These are phyloP conservation scores for Pharus latifolius DNA, from an alignment of 176 grass and related monocot species.

Conservation along the genomic window DNA sequence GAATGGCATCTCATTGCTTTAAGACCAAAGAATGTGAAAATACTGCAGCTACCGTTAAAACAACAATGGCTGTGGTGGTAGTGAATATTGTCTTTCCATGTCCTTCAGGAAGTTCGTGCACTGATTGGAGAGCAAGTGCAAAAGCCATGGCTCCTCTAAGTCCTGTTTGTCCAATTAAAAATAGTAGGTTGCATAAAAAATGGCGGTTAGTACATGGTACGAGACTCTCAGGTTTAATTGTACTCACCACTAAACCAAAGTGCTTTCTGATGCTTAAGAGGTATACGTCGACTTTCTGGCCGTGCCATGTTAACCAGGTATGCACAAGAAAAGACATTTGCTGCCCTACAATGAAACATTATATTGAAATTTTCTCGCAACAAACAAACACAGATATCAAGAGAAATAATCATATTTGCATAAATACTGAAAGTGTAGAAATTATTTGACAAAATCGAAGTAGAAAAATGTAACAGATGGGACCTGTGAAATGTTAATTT, in stretches of 20 bases:
- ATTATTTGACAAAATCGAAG: background rate
- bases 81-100: constrained; percentile 97
- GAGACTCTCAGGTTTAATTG: background rate
- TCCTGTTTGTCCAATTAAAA: constrained; percentile 44
- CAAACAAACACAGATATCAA: background rate
- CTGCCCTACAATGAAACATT: constrained; percentile 46
- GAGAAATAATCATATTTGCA: background rate
- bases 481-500: background rate
- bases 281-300: constrained; percentile 77
- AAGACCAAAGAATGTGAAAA: constrained; percentile 1
- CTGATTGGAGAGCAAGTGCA: constrained; percentile 97
- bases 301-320: constrained; percentile 80
- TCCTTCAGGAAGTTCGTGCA: constrained; percentile 92
- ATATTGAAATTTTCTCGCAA: background rate
- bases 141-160: constrained; percentile 99
- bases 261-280: constrained; percentile 92
- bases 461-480: background rate
- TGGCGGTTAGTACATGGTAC: background rate
- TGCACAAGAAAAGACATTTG: constrained; percentile 89
- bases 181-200: background rate
- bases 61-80: constrained; percentile 91
- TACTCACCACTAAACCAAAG: constrained; percentile 96
- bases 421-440: background rate
- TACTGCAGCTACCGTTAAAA: constrained; percentile 65
- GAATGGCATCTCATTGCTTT: background rate